Conservation (phyloP, 169 alveolate species). For the Amoebophrya sp. region DNA sequence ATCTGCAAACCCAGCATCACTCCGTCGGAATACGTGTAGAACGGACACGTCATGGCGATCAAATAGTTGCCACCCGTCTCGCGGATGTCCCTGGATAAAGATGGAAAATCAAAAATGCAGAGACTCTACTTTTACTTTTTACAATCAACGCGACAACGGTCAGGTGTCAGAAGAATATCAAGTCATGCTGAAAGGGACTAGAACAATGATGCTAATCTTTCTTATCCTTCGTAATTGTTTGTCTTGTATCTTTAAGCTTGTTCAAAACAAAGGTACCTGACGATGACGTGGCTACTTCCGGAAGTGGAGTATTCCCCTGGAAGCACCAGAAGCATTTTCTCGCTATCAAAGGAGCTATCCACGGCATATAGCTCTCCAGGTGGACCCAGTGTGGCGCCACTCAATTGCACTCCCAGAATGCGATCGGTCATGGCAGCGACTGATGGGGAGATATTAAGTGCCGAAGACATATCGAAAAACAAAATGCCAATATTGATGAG, state of each 20-base stretch:
- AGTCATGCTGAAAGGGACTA: too few relatives aligned
- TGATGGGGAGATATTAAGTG: too few relatives aligned
- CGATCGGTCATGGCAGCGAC: conserved; percentile 22
- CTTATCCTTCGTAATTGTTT: too few relatives aligned
- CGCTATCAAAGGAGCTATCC: not conserved
- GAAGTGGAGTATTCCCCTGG: not conserved
- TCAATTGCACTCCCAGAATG: not conserved
- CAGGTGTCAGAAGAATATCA: too few relatives aligned
- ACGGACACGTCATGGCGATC: not conserved
- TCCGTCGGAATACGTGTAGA: not conserved
- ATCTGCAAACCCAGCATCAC: not conserved
- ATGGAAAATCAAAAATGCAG: too few relatives aligned
- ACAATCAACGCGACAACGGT: too few relatives aligned
- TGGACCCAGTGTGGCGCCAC: not conserved
- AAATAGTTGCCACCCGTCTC: not conserved
- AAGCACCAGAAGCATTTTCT: not conserved
- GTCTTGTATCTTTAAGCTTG: too few relatives aligned
- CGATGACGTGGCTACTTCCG: not conserved
- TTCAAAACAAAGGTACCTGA: too few relatives aligned
- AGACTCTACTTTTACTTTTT: too few relatives aligned
- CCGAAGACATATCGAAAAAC: too few relatives aligned
- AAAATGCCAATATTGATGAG: too few relatives aligned
- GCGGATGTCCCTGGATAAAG: not conserved
- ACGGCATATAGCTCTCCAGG: not conserved
- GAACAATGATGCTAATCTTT: too few relatives aligned